Percentiles rank a stretch among this genome's conserved stretches.
phyloP scores from a whole-genome alignment of 1,284 basidiomycete species.

The Papiliotrema nemorosa region DNA sequence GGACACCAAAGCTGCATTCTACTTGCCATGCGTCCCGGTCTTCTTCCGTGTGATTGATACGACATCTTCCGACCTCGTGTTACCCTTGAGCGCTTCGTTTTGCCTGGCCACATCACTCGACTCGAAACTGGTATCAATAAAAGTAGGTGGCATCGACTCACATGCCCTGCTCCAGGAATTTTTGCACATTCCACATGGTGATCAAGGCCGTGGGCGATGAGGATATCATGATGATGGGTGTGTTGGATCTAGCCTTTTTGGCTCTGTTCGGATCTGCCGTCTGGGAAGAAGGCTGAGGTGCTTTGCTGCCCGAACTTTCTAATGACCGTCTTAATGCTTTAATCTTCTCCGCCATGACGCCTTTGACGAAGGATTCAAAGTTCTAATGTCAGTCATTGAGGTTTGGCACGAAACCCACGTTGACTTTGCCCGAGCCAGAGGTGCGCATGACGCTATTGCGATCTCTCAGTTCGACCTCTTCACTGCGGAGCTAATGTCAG shows the following conservation, averaged over 20 bases:
- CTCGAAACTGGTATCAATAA: constrained; percentile 60
- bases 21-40: constrained; percentile 46
- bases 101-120: constrained; percentile 67
- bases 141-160: constrained; percentile 51
- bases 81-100: constrained; percentile 57
- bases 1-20: background rate
- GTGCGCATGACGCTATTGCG: constrained; percentile 41
- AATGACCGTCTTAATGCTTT: constrained; percentile 33
- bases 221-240: constrained; percentile 94
- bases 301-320: constrained; percentile 19
- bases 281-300: constrained; percentile 24
- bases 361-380: constrained; percentile 38
- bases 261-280: constrained; percentile 33
- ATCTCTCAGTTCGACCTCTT: constrained; percentile 43
- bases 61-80: constrained; percentile 73
- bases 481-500: constrained; percentile 30
- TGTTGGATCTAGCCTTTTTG: constrained; percentile 42
- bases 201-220: constrained; percentile 91
- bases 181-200: constrained; percentile 96
- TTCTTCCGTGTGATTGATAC: constrained; percentile 75
- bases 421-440: constrained; percentile 35
- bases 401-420: constrained; percentile 23
- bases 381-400: constrained; percentile 22
- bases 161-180: constrained; percentile 84
- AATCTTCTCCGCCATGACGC: constrained; percentile 43